Evolutionary conservation across 2,329 filamentous ascomycete species (phyloP).

Genomic region (Hypoxylon sp.): DNA sequence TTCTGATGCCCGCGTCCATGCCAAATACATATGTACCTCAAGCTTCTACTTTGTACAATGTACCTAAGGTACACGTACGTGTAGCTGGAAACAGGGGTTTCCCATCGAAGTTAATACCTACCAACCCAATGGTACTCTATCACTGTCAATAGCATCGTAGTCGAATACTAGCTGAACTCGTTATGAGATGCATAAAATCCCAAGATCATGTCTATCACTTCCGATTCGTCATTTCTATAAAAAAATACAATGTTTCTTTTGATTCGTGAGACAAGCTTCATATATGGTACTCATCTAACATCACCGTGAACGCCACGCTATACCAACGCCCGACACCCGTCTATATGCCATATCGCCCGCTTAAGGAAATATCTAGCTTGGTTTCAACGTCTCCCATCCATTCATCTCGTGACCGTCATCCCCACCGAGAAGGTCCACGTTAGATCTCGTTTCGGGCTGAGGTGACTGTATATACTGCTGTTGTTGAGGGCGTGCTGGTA

Average conservation of each 20-base stretch:
- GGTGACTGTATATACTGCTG: slow-evolving; percentile 45
- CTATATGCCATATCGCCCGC: slow-evolving; percentile 18
- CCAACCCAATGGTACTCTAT: neutral
- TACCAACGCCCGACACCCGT: slow-evolving; percentile 14
- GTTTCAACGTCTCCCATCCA: slow-evolving; percentile 69
- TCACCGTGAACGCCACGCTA: slow-evolving; percentile 35
- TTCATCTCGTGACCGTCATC: slow-evolving; percentile 63
- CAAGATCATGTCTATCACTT: neutral
- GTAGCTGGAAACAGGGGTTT: neutral
- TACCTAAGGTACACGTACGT: no score
- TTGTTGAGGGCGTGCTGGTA: slow-evolving; percentile 49
- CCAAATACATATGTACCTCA: no score
- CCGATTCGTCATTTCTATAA: slow-evolving; percentile 2
- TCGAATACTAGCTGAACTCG: neutral
- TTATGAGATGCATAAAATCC: neutral
- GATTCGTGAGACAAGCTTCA: neutral
- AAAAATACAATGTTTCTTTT: slow-evolving; percentile 5
- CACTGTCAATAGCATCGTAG: neutral
- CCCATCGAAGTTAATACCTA: neutral
- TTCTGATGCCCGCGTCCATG: neutral
- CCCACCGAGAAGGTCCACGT: slow-evolving; percentile 62
- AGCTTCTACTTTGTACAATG: neutral
- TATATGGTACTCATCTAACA: slow-evolving; percentile 13
- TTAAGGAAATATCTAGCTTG: slow-evolving; percentile 51
- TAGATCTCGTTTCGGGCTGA: slow-evolving; percentile 52